Evolutionary conservation across 805 yeast genomes (phyloP).

Genomic region (Yamadazyma olivae): DNA sequence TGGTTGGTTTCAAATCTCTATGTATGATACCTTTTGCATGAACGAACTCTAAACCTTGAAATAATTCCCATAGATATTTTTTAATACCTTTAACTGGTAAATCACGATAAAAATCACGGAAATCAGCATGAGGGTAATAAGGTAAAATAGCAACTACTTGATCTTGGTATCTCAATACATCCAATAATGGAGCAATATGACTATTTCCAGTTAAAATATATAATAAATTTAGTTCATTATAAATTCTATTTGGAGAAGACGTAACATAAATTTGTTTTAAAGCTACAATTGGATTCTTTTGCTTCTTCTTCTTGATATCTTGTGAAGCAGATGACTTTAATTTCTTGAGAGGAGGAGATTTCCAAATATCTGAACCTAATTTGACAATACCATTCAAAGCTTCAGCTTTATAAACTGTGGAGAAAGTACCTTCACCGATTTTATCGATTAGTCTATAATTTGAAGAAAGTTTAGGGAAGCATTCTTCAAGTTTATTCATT

Average conservation of each 20-base stretch:
- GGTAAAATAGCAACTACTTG: constrained; percentile 93
- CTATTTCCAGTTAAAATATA: constrained; percentile 65
- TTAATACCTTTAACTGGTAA: constrained; percentile 77
- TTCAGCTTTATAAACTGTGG: constrained; percentile 60
- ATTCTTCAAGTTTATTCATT: constrained; percentile 49
- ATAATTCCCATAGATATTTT: constrained; percentile 72
- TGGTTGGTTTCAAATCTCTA: constrained; percentile 51
- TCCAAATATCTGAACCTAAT: constrained; percentile 41
- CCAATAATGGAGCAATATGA: constrained; percentile 84
- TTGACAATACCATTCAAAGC: constrained; percentile 43
- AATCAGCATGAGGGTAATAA: constrained; percentile 86
- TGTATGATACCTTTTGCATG: constrained; percentile 40
- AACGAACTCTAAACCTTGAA: constrained; percentile 71
- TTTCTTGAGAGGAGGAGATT: constrained; percentile 39
- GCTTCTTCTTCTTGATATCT: constrained; percentile 13
- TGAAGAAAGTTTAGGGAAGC: constrained; percentile 51
- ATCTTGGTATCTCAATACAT: constrained; percentile 82
- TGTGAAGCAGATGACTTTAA: constrained; percentile 13
- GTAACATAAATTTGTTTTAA: constrained; percentile 92
- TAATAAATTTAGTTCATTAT: constrained; percentile 79
- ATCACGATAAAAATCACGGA: constrained; percentile 80
- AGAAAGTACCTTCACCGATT: constrained; percentile 67
- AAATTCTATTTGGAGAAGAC: constrained; percentile 87
- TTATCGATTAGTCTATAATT: constrained; percentile 52
- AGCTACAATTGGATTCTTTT: constrained; percentile 63